Percentiles rank a stretch among this genome's conserved stretches.
Evolutionary conservation across 768 basidiomycete genomes (phyloP).

Genomic region (Mycena floridula): DNA sequence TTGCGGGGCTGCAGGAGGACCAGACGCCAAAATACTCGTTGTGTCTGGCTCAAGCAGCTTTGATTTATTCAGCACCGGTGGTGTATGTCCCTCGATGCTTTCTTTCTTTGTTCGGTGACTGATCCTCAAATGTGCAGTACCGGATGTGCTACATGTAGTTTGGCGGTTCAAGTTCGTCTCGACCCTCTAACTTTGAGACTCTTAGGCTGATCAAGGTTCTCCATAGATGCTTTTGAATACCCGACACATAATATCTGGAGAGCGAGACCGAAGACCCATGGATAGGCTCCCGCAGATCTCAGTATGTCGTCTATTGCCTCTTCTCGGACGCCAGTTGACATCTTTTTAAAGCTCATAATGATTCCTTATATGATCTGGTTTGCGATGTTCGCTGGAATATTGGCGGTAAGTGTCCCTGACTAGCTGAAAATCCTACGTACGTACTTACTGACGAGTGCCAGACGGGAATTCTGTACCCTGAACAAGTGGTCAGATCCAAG

Average conservation of each 20-base stretch:
- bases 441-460: background rate
- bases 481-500: background rate
- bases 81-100: too few relatives aligned
- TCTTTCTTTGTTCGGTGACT: too few relatives aligned
- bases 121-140: too few relatives aligned
- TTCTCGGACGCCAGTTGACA: too few relatives aligned
- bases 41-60: slow-evolving; percentile 24
- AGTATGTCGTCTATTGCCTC: too few relatives aligned
- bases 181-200: slow-evolving; percentile 18
- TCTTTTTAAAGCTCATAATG: background rate
- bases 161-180: slow-evolving; percentile 16
- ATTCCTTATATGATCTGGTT: background rate
- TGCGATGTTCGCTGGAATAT: background rate
- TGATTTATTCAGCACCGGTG: slow-evolving; percentile 27
- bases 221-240: background rate
- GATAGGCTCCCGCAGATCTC: background rate
- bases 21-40: slow-evolving; percentile 14
- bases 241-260: background rate
- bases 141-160: background rate
- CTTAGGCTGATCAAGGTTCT: slow-evolving; percentile 7
- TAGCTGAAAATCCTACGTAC: background rate
- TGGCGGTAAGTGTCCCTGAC: background rate
- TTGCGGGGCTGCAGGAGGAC: slow-evolving; percentile 24
- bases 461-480: background rate
- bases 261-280: too few relatives aligned